Evolutionary conservation across 495 filamentous ascomycete genomes (phyloP), one percentile per base, ranked within the genome.

Genomic region (Penicillium ucsense): DNA sequence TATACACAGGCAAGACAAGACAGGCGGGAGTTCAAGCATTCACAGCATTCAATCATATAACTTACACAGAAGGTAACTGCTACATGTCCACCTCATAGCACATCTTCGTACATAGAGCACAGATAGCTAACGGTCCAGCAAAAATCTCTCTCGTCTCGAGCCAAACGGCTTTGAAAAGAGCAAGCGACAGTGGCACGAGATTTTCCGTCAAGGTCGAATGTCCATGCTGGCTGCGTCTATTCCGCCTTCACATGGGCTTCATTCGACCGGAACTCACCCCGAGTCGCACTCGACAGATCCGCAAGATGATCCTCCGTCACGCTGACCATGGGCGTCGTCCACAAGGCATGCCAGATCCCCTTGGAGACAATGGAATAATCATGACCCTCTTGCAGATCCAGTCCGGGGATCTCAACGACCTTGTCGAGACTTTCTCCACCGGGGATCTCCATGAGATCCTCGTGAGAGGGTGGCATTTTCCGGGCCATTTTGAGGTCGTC

Each of bases 401-500:
- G 38, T 6, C 38, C 44, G 0, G 58, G 48, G 7, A 64, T 8
- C 12, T 48, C 55, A 1, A 62, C 49, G 5, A 39, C 41, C 1
- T 48, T 34, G 6, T 59, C 41, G 4, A 62, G 5, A 0, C 31
- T 41, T 31, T 51, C 33, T 5, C 62, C 59, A 4, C 68, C 55
- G 9, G 50, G 51, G 35, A 77, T 65, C 31, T 71, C 67, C n/a
- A 74, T 56, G 6, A 77, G 56, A 31, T 71, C 65, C 0, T 69
- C 64, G 5, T 41, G 40, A 5, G 60, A 58, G 2, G 73, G 65
- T 2, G 75, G 74, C 43, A 74, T 62, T 27, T 61, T 58, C 12
- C 77, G 68, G 32, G 62, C 61, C 38, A 76, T 55, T 57, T 72
- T 67, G 40, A 78, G 64, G 20, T 47, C 68, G 35, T 63, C 63